A percentile compares a stretch with the other conserved stretches of the same genome.
phyloP scores from a whole-genome alignment of 345 rosid species.

The Gossypium thurberi region DNA sequence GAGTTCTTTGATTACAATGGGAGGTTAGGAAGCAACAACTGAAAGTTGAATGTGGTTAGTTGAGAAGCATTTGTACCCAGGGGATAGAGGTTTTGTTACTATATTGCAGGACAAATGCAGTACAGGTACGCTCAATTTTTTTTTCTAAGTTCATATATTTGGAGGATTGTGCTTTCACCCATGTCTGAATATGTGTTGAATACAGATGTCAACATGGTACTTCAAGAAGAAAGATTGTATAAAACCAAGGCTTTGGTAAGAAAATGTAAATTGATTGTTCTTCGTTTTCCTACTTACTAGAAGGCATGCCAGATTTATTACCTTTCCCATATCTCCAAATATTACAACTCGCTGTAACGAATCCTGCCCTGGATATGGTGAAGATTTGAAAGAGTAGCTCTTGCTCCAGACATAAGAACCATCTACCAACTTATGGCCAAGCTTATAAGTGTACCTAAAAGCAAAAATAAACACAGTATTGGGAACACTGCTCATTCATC shows the following conservation, averaged over 20 bases:
- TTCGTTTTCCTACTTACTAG: not conserved
- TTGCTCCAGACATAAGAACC: not conserved
- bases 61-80: too few species aligned
- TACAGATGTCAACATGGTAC: not conserved
- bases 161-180: too few species aligned
- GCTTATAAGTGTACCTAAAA: not conserved
- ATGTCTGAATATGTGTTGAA: too few species aligned
- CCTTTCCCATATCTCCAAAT: constrained; percentile 8
- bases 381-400: constrained; percentile 1
- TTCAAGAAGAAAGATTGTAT: not conserved
- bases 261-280: too few species aligned
- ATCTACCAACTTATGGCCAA: not conserved
- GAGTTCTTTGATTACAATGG: not conserved
- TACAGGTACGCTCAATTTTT: too few species aligned
- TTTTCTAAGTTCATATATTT: too few species aligned
- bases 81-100: too few species aligned
- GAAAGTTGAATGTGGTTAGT: not conserved
- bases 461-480: not conserved
- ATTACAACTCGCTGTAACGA: not conserved
- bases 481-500: not conserved
- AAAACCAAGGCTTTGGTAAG: too few species aligned
- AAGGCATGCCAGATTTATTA: not conserved
- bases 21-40: not conserved
- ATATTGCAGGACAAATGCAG: too few species aligned
- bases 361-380: constrained; percentile 1